Percentiles rank a stretch among this genome's conserved stretches.
phyloP scores from a whole-genome alignment of 2,329 filamentous ascomycete genomes.

The Colletotrichum graminicola region DNA sequence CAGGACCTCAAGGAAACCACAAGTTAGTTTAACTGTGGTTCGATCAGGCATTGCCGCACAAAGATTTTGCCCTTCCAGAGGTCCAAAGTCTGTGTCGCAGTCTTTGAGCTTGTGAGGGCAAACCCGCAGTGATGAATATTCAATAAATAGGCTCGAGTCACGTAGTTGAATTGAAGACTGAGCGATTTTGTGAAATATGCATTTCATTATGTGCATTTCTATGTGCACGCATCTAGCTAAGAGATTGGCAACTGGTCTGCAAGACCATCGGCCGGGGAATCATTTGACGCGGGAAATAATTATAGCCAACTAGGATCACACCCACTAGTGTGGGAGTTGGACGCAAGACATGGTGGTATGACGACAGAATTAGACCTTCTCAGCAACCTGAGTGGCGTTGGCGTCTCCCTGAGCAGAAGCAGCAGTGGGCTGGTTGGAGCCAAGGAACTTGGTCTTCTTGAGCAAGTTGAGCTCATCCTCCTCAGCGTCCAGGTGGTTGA shows the following conservation, averaged over 20 bases:
- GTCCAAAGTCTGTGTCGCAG: no score
- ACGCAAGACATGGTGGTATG: neutral
- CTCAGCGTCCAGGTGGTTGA: constrained; percentile 72
- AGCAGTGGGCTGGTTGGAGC: constrained; percentile 54
- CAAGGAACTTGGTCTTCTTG: constrained; percentile 58
- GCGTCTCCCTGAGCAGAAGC: constrained; percentile 28
- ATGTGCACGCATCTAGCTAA: constrained; percentile 33
- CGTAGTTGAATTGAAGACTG: neutral
- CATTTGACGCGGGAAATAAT: constrained; percentile 41
- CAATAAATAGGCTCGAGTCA: neutral
- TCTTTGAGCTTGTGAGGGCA: no score
- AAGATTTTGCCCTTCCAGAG: no score
- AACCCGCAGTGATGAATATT: no score
- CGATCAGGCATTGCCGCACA: no score
- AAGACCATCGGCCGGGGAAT: constrained; percentile 38
- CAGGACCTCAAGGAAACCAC: no score
- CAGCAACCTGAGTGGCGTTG: constrained; percentile 3
- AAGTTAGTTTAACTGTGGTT: no score
- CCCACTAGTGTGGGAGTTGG: neutral
- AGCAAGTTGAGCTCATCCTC: constrained; percentile 79
- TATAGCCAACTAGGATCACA: constrained; percentile 29
- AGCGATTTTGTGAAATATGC: neutral
- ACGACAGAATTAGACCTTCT: constrained; percentile 29
- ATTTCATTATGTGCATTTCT: constrained; percentile 31
- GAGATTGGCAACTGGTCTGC: constrained; percentile 21